Evolutionary conservation across 2,329 filamentous ascomycete species (phyloP).

Genomic region (Achaetomium macrosporum): DNA sequence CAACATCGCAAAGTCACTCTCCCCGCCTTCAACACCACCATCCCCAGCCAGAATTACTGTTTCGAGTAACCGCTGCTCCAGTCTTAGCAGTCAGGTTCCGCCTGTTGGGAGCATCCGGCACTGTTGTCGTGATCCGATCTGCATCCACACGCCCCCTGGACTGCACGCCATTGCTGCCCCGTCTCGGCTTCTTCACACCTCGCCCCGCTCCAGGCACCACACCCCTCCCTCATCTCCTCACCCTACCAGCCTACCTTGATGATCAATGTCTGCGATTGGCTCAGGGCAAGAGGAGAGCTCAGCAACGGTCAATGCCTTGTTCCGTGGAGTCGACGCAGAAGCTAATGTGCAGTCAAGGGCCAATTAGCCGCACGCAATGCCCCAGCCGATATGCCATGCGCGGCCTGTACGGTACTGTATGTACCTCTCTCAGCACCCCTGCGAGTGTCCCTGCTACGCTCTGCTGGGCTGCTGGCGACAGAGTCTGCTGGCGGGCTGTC

Average conservation of each 20-base stretch:
- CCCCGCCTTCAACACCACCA: constrained; percentile 22
- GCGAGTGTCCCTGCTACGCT: constrained; percentile 25
- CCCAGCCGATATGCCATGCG: constrained; percentile 38
- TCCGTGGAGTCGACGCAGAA: constrained; percentile 41
- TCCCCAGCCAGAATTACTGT: constrained; percentile 15
- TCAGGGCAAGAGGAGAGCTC: constrained; percentile 31
- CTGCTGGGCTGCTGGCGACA: constrained; percentile 11
- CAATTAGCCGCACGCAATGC: constrained; percentile 36
- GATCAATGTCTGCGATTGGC: constrained; percentile 31
- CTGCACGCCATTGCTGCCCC: background rate
- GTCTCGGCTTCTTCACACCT: constrained; percentile 12
- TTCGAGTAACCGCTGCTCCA: constrained; percentile 12
- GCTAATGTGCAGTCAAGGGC: constrained; percentile 39
- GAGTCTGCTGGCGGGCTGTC: constrained; percentile 4
- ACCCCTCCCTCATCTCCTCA: constrained; percentile 12
- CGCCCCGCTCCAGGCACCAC: constrained; percentile 16
- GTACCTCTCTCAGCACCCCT: constrained; percentile 26
- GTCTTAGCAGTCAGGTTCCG: constrained; percentile 13
- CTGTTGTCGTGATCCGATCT: constrained; percentile 21
- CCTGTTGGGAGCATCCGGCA: constrained; percentile 11
- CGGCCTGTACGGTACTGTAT: constrained; percentile 28
- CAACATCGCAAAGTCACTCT: constrained; percentile 18
- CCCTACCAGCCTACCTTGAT: background rate
- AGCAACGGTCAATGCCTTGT: constrained; percentile 48
- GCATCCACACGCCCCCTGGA: constrained; percentile 15